Evolutionary conservation across 2,329 filamentous ascomycete species (phyloP).

Genomic region (Nemania sp.): DNA sequence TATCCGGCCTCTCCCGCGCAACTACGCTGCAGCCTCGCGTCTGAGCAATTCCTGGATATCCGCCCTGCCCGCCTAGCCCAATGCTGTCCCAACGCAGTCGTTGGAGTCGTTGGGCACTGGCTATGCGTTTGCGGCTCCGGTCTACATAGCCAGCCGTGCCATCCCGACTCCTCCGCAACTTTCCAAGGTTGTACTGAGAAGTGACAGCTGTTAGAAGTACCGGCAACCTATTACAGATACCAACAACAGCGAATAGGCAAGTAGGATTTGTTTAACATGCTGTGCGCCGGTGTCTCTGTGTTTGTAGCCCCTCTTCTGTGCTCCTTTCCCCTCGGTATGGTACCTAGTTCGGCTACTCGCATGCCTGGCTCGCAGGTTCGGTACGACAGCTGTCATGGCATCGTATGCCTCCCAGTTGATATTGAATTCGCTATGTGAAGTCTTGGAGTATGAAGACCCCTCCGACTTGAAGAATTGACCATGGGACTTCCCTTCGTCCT

Average conservation of each 20-base stretch:
- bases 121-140: conserved; percentile 34
- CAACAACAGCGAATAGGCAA: conserved; percentile 15
- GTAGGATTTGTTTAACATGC: conserved; percentile 24
- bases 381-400: conserved; percentile 28
- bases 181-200: conserved; percentile 27
- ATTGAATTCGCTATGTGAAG: conserved; percentile 14
- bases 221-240: conserved; percentile 11
- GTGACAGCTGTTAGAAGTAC: conserved; percentile 31
- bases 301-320: conserved; percentile 24
- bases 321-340: conserved; percentile 27
- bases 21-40: conserved; percentile 14
- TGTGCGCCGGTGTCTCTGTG: conserved; percentile 24
- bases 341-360: conserved; percentile 28
- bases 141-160: conserved; percentile 31
- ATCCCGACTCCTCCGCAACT: conserved; percentile 29
- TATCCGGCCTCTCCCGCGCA: neutral
- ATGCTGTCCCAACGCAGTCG: too few relatives aligned
- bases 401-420: conserved; percentile 3
- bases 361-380: conserved; percentile 23
- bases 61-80: conserved; percentile 16
- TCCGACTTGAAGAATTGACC: conserved; percentile 11
- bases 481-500: conserved; percentile 21
- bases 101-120: conserved; percentile 21
- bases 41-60: conserved; percentile 1
- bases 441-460: conserved; percentile 15